Base-by-base conservation (phyloP, 2,329 filamentous ascomycete species). In the Teratosphaeria viscida region DNA sequence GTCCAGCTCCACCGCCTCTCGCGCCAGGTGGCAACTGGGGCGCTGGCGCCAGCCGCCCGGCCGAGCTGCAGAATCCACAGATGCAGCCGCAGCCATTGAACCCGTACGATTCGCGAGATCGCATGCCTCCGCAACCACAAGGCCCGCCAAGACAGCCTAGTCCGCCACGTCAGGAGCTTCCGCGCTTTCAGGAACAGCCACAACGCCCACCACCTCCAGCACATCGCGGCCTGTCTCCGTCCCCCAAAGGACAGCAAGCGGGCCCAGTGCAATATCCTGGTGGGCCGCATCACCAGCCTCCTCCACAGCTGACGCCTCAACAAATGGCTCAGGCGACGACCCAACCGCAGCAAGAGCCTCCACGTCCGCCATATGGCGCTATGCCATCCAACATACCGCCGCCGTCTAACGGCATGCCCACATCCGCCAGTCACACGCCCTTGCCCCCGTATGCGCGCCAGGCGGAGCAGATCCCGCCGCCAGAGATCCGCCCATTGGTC, bases 101-200 rank as follows among this genome's bases (percentile, higher is more conserved):
- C 67, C 89, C 88, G 0, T 95, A 90, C 71, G 92, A 96, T 62
- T 85, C 87, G 68, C 85, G 85, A 61, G 89, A 95, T 67, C 80
- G 80, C 54, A 69, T 85, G 55, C 82, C 85, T 61, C 83, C 83
- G 55, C 83, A 89, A 68, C 85, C 85, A 37, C 95, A 89, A 71
- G 90, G 90, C 56, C 84, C 66, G 12, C 58, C 59, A 49, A 62
- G 68, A 52, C 67, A 64, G 59, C 68, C 65, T 23, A 84, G 85
- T 63, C 85, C 87, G 61, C 76, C 77, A 19, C 94, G 91, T 66
- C 83, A 84, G 58, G 88, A 90, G 55, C 79, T 80, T 58, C 82
- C 85, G 60, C 82, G 76, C 47, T 78, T 75, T 59, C 70, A 71
- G 49, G 71, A 73, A 29, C 68, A 69, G 60, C 72, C 75, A 54